Base-by-base conservation (phyloP, 2,329 filamentous ascomycete genomes). In the Talaromyces sp. region DNA sequence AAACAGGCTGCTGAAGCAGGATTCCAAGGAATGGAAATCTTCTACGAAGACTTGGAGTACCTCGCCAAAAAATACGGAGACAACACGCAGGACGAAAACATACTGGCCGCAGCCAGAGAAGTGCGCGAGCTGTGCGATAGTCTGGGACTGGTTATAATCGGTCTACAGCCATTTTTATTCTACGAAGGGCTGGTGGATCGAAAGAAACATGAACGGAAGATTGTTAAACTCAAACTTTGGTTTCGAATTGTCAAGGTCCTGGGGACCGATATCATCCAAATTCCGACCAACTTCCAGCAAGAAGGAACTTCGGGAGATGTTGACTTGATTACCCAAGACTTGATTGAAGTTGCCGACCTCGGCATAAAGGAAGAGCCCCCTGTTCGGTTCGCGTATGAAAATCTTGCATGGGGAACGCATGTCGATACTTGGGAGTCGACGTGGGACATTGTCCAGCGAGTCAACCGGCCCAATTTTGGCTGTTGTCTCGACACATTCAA, bases 401-500 rank as follows among this genome's bases (percentile, higher is more conserved):
- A 82, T 8, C 77, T 92, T 3, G 85, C 83, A 62, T 92, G 86
- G 83, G 88, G 87, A 12, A 90, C 88, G 0, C 80, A 84, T 55
- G 77, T 86, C 57, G 81, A 89, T 68, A 85, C 79, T 0, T 92
- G 89, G 89, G 88, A 91, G 69, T 73, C 76, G 9, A 85, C 82
- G 65, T 92, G 88, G 88, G 83, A 87, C 7, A 77, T 91, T 3
- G 84, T 91, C 0, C 74, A 80, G 64, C 76, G 76, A 3, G 88
- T 92, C 27, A 79, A 89, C 70, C 74, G 87, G 14, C 74, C 81
- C 10, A 92, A 92, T 73, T 90, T 92, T 68, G 88, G 89, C 12
- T 76, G 90, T 35, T 91, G 88, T 67, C 78, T 92, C 21, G 89
- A 92, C 74, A 90, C 86, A 0, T 92, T 90, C 77, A 90, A 92